A percentile compares a stretch with the other conserved stretches of the same genome.
Conservation (phyloP, 2,329 filamentous ascomycete species). For the Cladosporium cucumerinum region DNA sequence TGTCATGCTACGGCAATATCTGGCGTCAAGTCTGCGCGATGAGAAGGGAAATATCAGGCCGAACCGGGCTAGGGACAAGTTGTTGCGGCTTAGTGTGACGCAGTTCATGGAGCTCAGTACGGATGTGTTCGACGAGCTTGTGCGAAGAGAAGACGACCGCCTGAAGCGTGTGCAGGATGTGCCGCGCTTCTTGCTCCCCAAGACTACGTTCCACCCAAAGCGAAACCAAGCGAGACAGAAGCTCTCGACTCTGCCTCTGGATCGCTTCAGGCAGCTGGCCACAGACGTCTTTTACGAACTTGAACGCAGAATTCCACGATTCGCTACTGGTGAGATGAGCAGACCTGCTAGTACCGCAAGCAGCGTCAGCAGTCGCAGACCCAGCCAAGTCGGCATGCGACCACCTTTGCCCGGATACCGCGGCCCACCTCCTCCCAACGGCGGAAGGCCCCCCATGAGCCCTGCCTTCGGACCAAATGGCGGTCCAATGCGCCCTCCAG, state of each 20-base stretch:
- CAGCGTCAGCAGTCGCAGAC: slow-evolving; percentile 28
- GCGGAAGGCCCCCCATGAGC: slow-evolving; percentile 35
- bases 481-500: slow-evolving; percentile 37
- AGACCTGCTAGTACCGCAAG: slow-evolving; percentile 67
- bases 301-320: slow-evolving; percentile 82
- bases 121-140: slow-evolving; percentile 92
- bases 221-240: slow-evolving; percentile 97
- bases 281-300: slow-evolving; percentile 96
- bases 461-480: slow-evolving; percentile 25
- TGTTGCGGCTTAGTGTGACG: slow-evolving; percentile 80
- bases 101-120: slow-evolving; percentile 98
- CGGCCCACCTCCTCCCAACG: slow-evolving; percentile 23
- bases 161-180: slow-evolving; percentile 46
- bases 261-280: slow-evolving; percentile 84
- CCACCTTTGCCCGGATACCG: slow-evolving; percentile 33
- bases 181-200: slow-evolving; percentile 77
- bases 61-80: slow-evolving; percentile 91
- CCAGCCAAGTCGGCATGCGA: slow-evolving; percentile 35
- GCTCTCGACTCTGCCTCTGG: slow-evolving; percentile 80
- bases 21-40: slow-evolving; percentile 68
- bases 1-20: slow-evolving; percentile 69
- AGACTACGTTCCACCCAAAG: slow-evolving; percentile 89
- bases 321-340: slow-evolving; percentile 66
- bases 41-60: slow-evolving; percentile 70
- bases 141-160: slow-evolving; percentile 71